These are phyloP conservation scores for Penicillium psychrosexuale DNA, from an alignment of 2,329 filamentous ascomycete species.

Conservation along the genomic window DNA sequence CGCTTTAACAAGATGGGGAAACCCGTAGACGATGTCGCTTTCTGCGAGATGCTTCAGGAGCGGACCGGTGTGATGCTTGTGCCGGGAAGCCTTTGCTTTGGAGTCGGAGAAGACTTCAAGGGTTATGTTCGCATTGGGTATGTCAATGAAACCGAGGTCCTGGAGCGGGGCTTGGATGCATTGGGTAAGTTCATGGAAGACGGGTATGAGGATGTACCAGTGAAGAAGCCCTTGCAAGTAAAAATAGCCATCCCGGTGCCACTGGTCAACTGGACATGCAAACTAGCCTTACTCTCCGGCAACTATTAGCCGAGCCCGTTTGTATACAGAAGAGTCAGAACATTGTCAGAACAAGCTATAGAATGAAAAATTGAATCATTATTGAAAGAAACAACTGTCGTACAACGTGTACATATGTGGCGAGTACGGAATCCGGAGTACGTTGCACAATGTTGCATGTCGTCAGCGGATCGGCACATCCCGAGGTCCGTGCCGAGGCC, in stretches of 20 bases:
- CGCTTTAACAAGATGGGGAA: constrained; percentile 61
- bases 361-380: neutral
- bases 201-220: constrained; percentile 52
- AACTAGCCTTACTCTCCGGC: neutral
- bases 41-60: constrained; percentile 66
- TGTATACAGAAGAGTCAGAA: neutral
- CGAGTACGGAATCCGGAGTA: neutral
- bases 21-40: constrained; percentile 67
- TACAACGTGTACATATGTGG: neutral
- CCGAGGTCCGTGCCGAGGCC: constrained; percentile 8
- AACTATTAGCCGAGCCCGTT: neutral
- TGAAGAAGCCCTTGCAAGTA: constrained; percentile 21
- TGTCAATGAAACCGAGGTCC: constrained; percentile 66
- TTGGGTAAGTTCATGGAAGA: constrained; percentile 55
- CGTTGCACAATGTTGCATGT: neutral
- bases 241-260: neutral
- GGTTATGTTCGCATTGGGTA: constrained; percentile 78
- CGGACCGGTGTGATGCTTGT: constrained; percentile 71
- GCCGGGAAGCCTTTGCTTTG: constrained; percentile 72
- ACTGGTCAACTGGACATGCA: neutral
- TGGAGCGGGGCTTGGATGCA: constrained; percentile 62
- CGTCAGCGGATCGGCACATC: neutral
- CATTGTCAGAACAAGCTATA: neutral
- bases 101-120: constrained; percentile 60
- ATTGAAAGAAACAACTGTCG: neutral